Evolutionary conservation across 345 rosid genomes (phyloP), one percentile per base, ranked within the genome.

Genomic region (Rubroshorea leprosula): DNA sequence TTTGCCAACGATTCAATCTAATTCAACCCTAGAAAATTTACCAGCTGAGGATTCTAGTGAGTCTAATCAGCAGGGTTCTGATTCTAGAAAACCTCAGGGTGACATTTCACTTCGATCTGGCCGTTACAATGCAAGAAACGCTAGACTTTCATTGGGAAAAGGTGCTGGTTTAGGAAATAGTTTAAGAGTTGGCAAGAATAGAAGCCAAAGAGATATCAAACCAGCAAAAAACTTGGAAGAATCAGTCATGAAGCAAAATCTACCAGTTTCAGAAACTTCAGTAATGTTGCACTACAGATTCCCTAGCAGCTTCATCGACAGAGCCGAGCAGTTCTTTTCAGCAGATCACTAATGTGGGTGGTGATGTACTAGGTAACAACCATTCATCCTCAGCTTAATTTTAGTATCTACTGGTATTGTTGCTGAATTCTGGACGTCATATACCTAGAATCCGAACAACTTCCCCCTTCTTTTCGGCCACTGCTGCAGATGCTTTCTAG

Each of bases 311-410:
- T 80, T 86, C 69, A 70, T 86, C 31, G 73, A 80, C 61, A 80
- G 62, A 45, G 93, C 83, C 17, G 89, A 86, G 64, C 76, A 65
- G 43, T 83, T 83, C 73, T 86, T 86, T 64, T 75, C 87, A 23
- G 74, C 47, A n/a, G 1, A 51, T 50, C 48, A 21, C 48, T 29
- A n/a, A 20, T 35, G 21, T 21, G 48, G 3, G 18, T 45, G 49
- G 20, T 16, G 45, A 48, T 19, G 22, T 47, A 23, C 26, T 17
- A 29, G 63, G 41, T 47, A 59, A 55, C 41, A 18, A 27, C 22
- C 62, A 47, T 27, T 20, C 54, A 29, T 27, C 35, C 8, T 46
- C 51, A 25, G 19, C 27, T 18, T 26, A 43, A 43, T 22, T 44
- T 58, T 29, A 9, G 5, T 9, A 9, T 4, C 35, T 9, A 29